Base-by-base conservation (phyloP, 2,329 filamentous ascomycete genomes). In the Trichophyton verrucosum region DNA sequence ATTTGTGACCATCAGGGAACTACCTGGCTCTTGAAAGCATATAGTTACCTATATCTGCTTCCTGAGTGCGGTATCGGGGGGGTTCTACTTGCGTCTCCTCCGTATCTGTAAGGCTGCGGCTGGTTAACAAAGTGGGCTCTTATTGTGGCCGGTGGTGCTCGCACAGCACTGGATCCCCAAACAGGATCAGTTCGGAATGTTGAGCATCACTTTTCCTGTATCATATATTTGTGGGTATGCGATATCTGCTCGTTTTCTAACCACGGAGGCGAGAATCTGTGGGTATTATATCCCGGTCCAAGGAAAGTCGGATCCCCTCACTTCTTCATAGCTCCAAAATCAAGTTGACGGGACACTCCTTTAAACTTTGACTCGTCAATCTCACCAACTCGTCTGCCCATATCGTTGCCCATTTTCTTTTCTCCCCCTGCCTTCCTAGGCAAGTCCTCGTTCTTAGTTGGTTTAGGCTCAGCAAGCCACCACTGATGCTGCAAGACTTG, bases 401-500 rank as follows among this genome's bases (percentile, higher is more conserved):
- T 76, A 73, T 96, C 91, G 62, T 88, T 87, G 0, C 83, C 91
- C 77, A 94, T 83, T 73, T 88, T 88, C 67, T 88, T 84, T 62
- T 85, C 79, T 6, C 86, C 88, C 0, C 84, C 86, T 3, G 82
- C 81, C 72, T 92, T 94, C 65, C 81, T 83, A 1, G 94, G 94
- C 58, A 99, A 77, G 68, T 94, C 85, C 69, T 89, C 83, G 68
- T 91, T 91, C 63, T 81, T 82, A 1, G 90, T 95, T 1, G 94
- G 92, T 66, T 85, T 84, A 0, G 94, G 94, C 40, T 94, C 87
- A 24, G 82, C 83, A 46, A 82, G 83, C 90, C 92, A 99, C 86
- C 89, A 99, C 56, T 81, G 77, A 72, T 97, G 91, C 71, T 85
- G 80, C 60, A 99, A 80, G 71, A 94, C 86, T 64, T 88, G 83